Conservation (phyloP, 148 eudicot genomes). For the Chenopodium quinoa region DNA sequence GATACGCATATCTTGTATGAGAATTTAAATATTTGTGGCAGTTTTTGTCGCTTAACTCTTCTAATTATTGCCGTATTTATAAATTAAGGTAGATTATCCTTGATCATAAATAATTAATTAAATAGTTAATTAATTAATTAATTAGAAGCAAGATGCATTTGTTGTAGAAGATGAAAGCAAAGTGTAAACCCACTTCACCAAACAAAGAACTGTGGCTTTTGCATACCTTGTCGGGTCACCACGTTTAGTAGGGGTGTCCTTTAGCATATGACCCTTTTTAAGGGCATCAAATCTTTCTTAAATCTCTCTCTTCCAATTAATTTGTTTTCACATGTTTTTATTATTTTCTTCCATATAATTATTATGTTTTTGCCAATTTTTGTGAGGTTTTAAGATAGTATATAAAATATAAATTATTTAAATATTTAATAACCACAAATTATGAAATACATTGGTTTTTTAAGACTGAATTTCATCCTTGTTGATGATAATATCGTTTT, state of each 20-base stretch:
- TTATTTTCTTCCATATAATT: too few species aligned
- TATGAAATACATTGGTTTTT: too few species aligned
- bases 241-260: constrained; percentile 17
- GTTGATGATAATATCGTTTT: too few species aligned
- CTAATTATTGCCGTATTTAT: background rate
- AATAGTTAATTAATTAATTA: too few species aligned
- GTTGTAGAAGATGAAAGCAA: constrained; percentile 9
- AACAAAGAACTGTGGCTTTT: constrained; percentile 28
- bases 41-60: constrained; percentile 12
- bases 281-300: constrained; percentile 30
- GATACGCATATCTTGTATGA: constrained; percentile 23
- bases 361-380: too few species aligned
- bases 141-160: background rate
- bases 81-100: background rate
- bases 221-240: constrained; percentile 24
- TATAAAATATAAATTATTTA: too few species aligned
- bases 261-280: constrained; percentile 6
- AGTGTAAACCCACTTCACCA: constrained; percentile 20
- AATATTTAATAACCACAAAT: too few species aligned
- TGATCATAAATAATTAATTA: background rate
- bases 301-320: constrained; percentile 4
- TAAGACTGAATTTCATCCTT: too few species aligned
- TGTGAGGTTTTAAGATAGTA: too few species aligned
- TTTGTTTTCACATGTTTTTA: background rate
- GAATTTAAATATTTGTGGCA: background rate